These are phyloP conservation scores for Rubia yunnanensis DNA, from an alignment of 257 asterid genomes.

Conservation along the genomic window DNA sequence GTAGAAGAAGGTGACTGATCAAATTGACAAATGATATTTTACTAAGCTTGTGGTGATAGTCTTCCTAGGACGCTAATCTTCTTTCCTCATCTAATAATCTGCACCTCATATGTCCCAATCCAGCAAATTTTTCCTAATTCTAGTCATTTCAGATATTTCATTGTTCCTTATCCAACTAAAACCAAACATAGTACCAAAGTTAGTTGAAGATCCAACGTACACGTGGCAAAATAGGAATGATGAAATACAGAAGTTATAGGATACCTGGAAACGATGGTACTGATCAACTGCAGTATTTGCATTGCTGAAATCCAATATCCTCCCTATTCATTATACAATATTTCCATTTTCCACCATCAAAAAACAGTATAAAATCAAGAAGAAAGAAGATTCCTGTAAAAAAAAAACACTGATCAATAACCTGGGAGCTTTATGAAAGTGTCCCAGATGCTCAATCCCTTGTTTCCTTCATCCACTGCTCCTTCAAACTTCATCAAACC, in stretches of 20 bases:
- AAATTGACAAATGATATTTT: conserved; percentile 14
- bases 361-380: neutral
- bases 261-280: conserved; percentile 71
- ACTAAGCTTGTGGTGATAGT: conserved; percentile 4
- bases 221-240: too few species aligned
- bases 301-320: conserved; percentile 77
- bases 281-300: conserved; percentile 81
- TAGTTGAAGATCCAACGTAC: too few species aligned
- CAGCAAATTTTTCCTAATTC: neutral
- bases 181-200: neutral
- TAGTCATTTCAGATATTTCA: neutral
- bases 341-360: neutral
- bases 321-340: conserved; percentile 24
- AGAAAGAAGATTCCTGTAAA: neutral
- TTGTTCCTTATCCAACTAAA: too few species aligned
- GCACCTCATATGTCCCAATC: neutral
- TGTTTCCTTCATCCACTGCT: conserved; percentile 75
- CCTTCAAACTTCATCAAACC: conserved; percentile 57
- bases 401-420: neutral
- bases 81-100: conserved; percentile 19
- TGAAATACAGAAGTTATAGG: neutral
- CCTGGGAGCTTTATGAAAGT: conserved; percentile 65
- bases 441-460: conserved; percentile 83
- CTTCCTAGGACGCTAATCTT: conserved; percentile 15
- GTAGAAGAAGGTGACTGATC: conserved; percentile 2